Evolutionary conservation across 768 basidiomycete species (phyloP).

Genomic region (Kockovaella imperatae): DNA sequence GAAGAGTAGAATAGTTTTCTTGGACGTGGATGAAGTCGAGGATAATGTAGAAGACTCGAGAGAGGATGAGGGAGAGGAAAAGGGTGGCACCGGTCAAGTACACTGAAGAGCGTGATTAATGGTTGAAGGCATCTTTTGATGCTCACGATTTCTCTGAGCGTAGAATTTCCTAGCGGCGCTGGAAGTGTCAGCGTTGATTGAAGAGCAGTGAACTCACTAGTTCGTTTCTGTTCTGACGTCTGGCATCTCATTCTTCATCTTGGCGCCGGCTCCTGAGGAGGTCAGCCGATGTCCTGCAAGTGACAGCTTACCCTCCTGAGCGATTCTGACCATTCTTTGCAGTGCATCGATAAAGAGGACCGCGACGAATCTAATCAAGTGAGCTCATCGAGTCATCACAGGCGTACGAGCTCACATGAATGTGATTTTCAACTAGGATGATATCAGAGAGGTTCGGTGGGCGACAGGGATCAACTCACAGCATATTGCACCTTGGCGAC

Average conservation of each 20-base stretch:
- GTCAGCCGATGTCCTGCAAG: neutral
- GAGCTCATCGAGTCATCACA: neutral
- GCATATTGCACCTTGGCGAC: conserved; percentile 82
- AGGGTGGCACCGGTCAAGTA: conserved; percentile 74
- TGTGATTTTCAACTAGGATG: conserved; percentile 64
- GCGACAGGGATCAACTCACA: conserved; percentile 19
- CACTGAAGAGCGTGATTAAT: conserved; percentile 33
- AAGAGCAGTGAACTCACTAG: conserved; percentile 35
- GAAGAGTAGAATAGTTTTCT: conserved; percentile 76
- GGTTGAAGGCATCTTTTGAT: neutral
- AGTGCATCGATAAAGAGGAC: conserved; percentile 85
- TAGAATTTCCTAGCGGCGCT: conserved; percentile 89
- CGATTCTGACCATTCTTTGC: conserved; percentile 72
- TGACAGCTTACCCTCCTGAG: conserved; percentile 38
- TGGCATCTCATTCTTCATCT: conserved; percentile 50
- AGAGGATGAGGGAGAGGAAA: conserved; percentile 90
- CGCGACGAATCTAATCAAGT: conserved; percentile 57
- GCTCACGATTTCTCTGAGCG: conserved; percentile 36
- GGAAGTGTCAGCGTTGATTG: conserved; percentile 2
- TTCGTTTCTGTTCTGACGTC: conserved; percentile 77
- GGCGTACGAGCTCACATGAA: conserved; percentile 61
- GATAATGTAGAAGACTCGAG: conserved; percentile 84
- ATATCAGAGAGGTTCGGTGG: neutral
- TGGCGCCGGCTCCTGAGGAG: conserved; percentile 54
- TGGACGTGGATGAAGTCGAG: conserved; percentile 85